These are phyloP conservation scores for Pholiota microspora DNA, from an alignment of 768 basidiomycete species.

Conservation along the genomic window DNA sequence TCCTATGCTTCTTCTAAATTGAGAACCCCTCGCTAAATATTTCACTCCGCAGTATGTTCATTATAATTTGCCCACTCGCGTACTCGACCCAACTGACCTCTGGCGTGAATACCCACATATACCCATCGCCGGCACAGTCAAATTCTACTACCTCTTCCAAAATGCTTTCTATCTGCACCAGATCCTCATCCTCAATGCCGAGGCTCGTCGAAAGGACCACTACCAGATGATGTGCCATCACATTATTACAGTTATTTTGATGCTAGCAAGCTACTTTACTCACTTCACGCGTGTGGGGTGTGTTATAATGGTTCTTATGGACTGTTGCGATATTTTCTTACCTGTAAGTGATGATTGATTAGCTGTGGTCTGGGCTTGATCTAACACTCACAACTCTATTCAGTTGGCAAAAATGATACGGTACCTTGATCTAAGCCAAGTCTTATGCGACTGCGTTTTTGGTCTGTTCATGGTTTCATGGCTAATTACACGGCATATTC, in stretches of 20 bases:
- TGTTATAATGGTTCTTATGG: constrained; percentile 90
- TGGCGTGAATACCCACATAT: constrained; percentile 86
- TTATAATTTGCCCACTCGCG: constrained; percentile 59
- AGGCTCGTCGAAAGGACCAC: constrained; percentile 90
- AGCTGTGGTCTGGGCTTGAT: constrained; percentile 1
- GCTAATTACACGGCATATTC: constrained; percentile 85
- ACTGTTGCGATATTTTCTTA: constrained; percentile 89
- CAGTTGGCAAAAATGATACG: constrained; percentile 93
- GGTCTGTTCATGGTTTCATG: constrained; percentile 84
- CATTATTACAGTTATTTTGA: constrained; percentile 79
- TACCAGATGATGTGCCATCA: constrained; percentile 97
- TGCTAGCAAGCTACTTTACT: constrained; percentile 73
- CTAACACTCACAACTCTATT: constrained; percentile 8
- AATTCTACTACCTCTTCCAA: constrained; percentile 87
- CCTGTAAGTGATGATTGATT: constrained; percentile 58
- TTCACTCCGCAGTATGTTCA: constrained; percentile 69
- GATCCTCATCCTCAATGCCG: constrained; percentile 88
- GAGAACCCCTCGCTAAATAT: constrained; percentile 12
- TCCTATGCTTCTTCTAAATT: constrained; percentile 11
- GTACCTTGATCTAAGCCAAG: constrained; percentile 66
- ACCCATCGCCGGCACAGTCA: constrained; percentile 75
- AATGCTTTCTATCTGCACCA: constrained; percentile 91
- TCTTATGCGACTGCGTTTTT: constrained; percentile 73
- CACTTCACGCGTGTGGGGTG: constrained; percentile 90
- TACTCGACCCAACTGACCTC: constrained; percentile 61